These are phyloP conservation scores for Botrytis porri DNA, from an alignment of 2,329 filamentous ascomycete species.

Conservation along the genomic window DNA sequence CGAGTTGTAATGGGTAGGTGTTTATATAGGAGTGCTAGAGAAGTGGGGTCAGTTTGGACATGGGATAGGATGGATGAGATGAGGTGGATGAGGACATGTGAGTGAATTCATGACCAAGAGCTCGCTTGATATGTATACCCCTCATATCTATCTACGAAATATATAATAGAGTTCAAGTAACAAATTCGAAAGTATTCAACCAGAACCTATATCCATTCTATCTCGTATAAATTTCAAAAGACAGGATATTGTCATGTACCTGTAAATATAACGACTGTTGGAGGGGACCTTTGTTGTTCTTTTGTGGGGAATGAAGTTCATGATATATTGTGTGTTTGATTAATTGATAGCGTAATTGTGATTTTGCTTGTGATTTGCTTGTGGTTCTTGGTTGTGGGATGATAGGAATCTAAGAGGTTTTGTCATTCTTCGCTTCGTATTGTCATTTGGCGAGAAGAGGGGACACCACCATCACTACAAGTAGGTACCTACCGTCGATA, in stretches of 20 bases:
- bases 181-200: neutral
- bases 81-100: neutral
- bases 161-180: neutral
- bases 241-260: neutral
- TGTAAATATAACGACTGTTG: too few relatives aligned
- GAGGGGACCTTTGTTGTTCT: neutral
- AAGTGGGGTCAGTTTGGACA: too few relatives aligned
- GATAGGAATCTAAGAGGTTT: neutral
- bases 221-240: neutral
- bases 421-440: neutral
- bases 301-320: neutral
- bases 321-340: too few relatives aligned
- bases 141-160: neutral
- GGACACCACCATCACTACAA: neutral
- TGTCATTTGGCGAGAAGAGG: accelerated
- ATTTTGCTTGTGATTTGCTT: neutral
- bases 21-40: too few relatives aligned
- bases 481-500: too few relatives aligned
- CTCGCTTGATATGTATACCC: too few relatives aligned
- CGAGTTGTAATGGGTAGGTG: too few relatives aligned
- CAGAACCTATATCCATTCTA: neutral
- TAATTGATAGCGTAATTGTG: too few relatives aligned
- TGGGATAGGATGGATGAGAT: neutral
- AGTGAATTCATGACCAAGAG: neutral
- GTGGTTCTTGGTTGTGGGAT: neutral